Conservation (phyloP, 176 grass and related monocot genomes). For the Avena atlantica region DNA sequence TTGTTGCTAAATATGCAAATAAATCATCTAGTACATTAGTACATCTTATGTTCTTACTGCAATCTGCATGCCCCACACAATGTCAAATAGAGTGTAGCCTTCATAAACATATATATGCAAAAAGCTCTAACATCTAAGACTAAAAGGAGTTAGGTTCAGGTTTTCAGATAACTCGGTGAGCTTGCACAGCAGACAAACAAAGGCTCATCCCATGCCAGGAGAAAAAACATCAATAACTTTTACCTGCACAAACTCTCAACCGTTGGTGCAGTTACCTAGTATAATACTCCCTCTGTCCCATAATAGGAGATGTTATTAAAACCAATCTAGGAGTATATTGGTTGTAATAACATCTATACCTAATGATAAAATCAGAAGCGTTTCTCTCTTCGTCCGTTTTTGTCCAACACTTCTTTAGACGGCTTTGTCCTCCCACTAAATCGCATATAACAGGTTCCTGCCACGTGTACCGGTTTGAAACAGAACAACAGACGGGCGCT, state of each 20-base stretch:
- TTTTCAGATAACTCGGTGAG: neutral
- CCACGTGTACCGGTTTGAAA: no score
- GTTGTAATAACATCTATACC: no score
- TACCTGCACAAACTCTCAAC: neutral
- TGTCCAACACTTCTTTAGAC: no score
- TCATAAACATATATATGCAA: neutral
- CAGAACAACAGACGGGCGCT: no score
- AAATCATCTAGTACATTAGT: neutral
- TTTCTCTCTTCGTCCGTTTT: no score
- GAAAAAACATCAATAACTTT: constrained; percentile 26
- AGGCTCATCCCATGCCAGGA: neutral
- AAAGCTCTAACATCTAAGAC: neutral
- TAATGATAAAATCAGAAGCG: no score
- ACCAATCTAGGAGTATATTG: no score
- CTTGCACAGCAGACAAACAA: neutral
- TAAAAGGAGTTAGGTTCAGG: constrained; percentile 15
- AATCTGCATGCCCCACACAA: neutral
- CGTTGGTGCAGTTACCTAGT: neutral
- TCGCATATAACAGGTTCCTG: no score
- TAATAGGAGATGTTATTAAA: no score
- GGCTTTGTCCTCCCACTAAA: no score
- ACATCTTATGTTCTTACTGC: neutral
- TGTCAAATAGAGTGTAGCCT: constrained; percentile 10
- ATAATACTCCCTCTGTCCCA: neutral
- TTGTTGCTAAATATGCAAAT: neutral